Evolutionary conservation across 148 eudicot genomes (phyloP).

Genomic region (Fagopyrum homotropicum): DNA sequence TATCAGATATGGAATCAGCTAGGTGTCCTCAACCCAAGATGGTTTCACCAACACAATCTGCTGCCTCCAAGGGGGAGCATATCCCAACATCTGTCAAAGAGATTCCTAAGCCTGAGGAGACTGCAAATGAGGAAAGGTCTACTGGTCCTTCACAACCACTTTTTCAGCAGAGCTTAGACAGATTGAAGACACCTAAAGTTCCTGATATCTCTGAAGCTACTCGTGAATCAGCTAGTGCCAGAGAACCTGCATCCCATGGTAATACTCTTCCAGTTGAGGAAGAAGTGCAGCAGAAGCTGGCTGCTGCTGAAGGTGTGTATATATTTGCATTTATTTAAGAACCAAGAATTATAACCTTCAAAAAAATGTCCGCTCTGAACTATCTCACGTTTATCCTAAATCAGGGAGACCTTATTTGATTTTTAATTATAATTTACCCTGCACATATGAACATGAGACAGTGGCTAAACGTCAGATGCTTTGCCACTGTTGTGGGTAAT

Average conservation of each 20-base stretch:
- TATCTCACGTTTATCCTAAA: not conserved
- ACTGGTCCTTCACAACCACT: slow-evolving; percentile 14
- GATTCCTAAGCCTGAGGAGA: slow-evolving; percentile 23
- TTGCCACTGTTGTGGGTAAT: not conserved
- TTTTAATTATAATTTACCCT: not conserved
- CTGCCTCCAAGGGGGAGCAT: slow-evolving; percentile 49
- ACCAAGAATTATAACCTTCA: not conserved
- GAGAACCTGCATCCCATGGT: slow-evolving; percentile 50
- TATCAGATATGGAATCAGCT: slow-evolving; percentile 49
- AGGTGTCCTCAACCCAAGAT: slow-evolving; percentile 35
- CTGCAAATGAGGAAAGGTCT: slow-evolving; percentile 20
- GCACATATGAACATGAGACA: not conserved
- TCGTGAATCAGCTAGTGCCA: slow-evolving; percentile 38
- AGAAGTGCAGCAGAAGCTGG: slow-evolving; percentile 49
- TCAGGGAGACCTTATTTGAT: not conserved
- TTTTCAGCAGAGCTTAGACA: slow-evolving; percentile 15
- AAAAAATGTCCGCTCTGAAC: not conserved
- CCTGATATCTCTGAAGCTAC: slow-evolving; percentile 55
- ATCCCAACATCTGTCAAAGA: slow-evolving; percentile 29
- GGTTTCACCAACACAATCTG: slow-evolving; percentile 53
- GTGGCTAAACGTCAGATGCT: slow-evolving; percentile 1
- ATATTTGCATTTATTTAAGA: not conserved
- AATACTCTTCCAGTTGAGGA: slow-evolving; percentile 39
- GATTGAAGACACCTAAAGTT: slow-evolving; percentile 18
- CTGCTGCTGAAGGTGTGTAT: slow-evolving; percentile 18